phyloP scores from a whole-genome alignment of 1,139 yeast species.

The Hemisphaericaspora xylanilytica region DNA sequence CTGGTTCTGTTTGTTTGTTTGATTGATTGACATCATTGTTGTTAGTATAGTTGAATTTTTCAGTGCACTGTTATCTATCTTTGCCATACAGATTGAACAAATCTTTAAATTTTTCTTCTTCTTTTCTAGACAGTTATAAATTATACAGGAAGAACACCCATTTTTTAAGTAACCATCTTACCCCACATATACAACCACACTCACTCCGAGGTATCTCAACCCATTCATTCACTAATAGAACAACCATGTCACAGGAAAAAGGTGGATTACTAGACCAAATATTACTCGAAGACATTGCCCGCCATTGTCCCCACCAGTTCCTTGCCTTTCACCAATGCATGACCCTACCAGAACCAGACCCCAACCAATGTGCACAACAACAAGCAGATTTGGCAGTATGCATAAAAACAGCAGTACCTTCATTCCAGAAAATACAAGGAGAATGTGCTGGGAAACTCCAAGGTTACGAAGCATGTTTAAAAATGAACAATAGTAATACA shows the following conservation, averaged over 20 bases:
- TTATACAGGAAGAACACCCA: no score
- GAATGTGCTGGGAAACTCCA: constrained; percentile 55
- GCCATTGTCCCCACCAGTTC: constrained; percentile 63
- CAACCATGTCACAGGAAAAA: constrained; percentile 12
- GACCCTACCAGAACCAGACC: constrained; percentile 43
- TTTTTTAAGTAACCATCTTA: no score
- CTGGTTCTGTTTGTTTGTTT: no score
- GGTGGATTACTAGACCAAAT: constrained; percentile 32
- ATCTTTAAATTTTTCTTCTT: neutral
- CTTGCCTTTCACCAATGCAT: constrained; percentile 65
- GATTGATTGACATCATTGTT: no score
- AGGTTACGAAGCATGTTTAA: constrained; percentile 61
- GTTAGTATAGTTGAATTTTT: no score
- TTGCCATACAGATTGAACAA: no score
- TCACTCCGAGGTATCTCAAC: neutral
- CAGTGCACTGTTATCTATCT: no score
- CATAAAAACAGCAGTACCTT: constrained; percentile 58
- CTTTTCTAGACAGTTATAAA: no score
- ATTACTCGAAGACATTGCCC: constrained; percentile 49
- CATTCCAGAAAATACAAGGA: constrained; percentile 60
- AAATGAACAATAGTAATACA: constrained; percentile 33
- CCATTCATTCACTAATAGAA: constrained; percentile 1
- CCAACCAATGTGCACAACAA: constrained; percentile 47
- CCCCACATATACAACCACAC: neutral
- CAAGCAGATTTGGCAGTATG: constrained; percentile 55